Conservation (phyloP, 108 stramenopile genomes). For the Seminavis robusta region DNA sequence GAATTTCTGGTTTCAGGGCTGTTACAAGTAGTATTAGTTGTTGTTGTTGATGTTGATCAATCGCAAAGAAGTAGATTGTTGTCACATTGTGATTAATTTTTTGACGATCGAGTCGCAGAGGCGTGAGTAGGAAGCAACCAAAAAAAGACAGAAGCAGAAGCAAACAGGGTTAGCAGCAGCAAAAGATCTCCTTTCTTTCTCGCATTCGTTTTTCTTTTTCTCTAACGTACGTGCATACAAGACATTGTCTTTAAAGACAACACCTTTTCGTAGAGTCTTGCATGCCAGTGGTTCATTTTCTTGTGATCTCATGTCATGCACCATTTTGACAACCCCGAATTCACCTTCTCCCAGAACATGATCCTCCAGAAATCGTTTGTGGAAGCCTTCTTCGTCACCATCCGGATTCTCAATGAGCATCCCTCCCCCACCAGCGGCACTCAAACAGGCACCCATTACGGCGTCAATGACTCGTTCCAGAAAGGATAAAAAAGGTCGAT, state of each 20-base stretch:
- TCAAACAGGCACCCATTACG: slow-evolving; percentile 40
- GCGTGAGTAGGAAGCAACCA: too few relatives aligned
- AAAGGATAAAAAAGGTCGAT: too few relatives aligned
- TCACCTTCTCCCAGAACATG: slow-evolving; percentile 72
- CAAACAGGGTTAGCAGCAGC: too few relatives aligned
- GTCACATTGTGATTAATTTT: too few relatives aligned
- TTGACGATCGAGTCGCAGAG: too few relatives aligned
- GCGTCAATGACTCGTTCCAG: slow-evolving; percentile 10
- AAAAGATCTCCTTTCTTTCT: too few relatives aligned
- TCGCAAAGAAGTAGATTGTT: too few relatives aligned
- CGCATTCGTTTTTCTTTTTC: too few relatives aligned
- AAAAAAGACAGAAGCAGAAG: too few relatives aligned
- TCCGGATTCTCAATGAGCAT: slow-evolving; percentile 22
- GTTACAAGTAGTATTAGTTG: too few relatives aligned
- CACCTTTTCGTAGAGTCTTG: slow-evolving; percentile 72
- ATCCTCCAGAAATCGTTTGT: slow-evolving; percentile 59
- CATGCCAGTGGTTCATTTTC: slow-evolving; percentile 47
- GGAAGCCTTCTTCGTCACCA: slow-evolving; percentile 63
- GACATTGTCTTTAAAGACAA: slow-evolving; percentile 74
- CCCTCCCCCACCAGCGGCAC: slow-evolving; percentile 1
- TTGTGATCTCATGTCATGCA: slow-evolving; percentile 42
- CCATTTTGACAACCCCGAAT: slow-evolving; percentile 78
- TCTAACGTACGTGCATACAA: slow-evolving; percentile 70
- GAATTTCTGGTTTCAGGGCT: slow-evolving; percentile 63
- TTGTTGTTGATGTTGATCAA: too few relatives aligned